Percentiles rank a stretch among this genome's conserved stretches.
Evolutionary conservation across 768 basidiomycete species (phyloP).

Genomic region (Russula earlei): DNA sequence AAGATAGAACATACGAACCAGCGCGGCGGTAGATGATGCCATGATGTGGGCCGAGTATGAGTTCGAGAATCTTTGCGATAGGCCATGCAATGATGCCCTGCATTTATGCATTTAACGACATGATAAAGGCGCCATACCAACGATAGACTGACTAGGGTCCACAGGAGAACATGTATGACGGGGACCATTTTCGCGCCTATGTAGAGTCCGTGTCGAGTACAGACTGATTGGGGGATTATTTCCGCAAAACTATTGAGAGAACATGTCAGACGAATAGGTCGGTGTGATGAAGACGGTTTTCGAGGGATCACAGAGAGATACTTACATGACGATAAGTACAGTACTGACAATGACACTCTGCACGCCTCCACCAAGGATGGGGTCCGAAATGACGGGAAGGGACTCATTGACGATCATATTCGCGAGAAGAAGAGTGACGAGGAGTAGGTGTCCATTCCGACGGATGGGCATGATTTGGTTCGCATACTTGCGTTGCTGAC

Average conservation of each 20-base stretch:
- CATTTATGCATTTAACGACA: background rate
- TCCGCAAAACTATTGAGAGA: conserved; percentile 59
- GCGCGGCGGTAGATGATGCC: conserved; percentile 85
- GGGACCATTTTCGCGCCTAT: conserved; percentile 82
- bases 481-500: conserved; percentile 72
- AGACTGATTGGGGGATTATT: conserved; percentile 89
- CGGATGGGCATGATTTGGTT: conserved; percentile 82
- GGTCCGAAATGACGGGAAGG: conserved; percentile 74
- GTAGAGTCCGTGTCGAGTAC: conserved; percentile 81
- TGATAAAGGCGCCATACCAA: background rate
- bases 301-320: conserved; percentile 21
- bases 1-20: conserved; percentile 19
- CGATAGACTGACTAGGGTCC: conserved; percentile 42
- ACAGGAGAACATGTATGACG: conserved; percentile 59
- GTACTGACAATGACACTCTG: conserved; percentile 76
- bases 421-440: conserved; percentile 73
- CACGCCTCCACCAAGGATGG: conserved; percentile 69
- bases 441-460: conserved; percentile 70
- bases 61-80: conserved; percentile 72
- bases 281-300: background rate
- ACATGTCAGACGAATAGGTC: background rate
- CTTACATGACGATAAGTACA: conserved; percentile 80
- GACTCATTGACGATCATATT: conserved; percentile 93
- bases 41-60: conserved; percentile 71
- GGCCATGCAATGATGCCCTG: conserved; percentile 78